Percentiles rank a stretch among this genome's conserved stretches.
Evolutionary conservation across 805 yeast species (phyloP).

Genomic region (Saturnispora besseyi): DNA sequence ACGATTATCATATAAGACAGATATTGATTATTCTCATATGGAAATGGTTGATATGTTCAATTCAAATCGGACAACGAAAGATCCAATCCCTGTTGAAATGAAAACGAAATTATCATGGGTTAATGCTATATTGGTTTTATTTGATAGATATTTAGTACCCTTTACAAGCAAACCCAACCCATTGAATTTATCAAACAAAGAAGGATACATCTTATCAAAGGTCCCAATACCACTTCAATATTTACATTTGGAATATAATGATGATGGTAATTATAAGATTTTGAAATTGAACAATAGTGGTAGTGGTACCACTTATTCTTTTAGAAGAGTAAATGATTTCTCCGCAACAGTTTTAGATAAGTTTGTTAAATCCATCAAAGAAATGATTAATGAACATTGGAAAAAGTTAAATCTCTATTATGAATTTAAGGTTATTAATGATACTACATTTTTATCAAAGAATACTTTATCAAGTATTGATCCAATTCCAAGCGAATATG

Average conservation of each 20-base stretch:
- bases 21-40: constrained; percentile 21
- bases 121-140: constrained; percentile 33
- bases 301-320: constrained; percentile 13
- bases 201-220: constrained; percentile 17
- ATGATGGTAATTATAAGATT: constrained; percentile 15
- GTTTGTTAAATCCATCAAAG: constrained; percentile 19
- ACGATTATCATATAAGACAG: constrained; percentile 21
- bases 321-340: constrained; percentile 17
- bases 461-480: constrained; percentile 15
- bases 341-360: constrained; percentile 18
- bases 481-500: constrained; percentile 5
- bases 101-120: constrained; percentile 31
- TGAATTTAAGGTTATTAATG: constrained; percentile 11
- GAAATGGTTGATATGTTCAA: constrained; percentile 27
- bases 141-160: constrained; percentile 27
- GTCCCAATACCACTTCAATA: constrained; percentile 26
- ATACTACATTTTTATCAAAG: constrained; percentile 15
- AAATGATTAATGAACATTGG: constrained; percentile 18
- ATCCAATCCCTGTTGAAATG: constrained; percentile 19
- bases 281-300: constrained; percentile 21
- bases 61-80: constrained; percentile 19
- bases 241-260: constrained; percentile 12
- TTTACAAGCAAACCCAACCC: constrained; percentile 14
- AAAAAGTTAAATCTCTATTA: constrained; percentile 5
- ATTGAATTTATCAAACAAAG: constrained; percentile 12